Evolutionary conservation across 352 stramenopile genomes (phyloP).

Genomic region (Phytopythium ostracodes): DNA sequence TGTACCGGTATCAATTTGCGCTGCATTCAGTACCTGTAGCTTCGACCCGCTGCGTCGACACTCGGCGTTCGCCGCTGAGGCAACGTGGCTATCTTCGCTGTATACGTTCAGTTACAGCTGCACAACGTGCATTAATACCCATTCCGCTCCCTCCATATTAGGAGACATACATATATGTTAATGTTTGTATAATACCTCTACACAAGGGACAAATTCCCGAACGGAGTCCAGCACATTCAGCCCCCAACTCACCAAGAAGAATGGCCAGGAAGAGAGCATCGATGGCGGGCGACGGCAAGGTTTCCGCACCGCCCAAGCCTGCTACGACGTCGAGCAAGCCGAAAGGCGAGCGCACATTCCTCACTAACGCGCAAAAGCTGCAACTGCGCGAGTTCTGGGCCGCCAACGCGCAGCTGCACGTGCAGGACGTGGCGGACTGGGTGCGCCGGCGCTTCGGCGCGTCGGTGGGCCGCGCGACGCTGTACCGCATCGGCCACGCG

Average conservation of each 20-base stretch:
- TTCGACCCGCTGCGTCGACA: too few relatives aligned
- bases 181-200: not conserved
- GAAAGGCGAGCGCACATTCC: slow-evolving; percentile 23
- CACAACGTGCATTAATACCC: too few relatives aligned
- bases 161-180: not conserved
- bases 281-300: not conserved
- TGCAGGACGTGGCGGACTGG: slow-evolving; percentile 26
- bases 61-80: too few relatives aligned
- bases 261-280: not conserved
- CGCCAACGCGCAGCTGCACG: slow-evolving; percentile 25
- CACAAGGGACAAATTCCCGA: not conserved
- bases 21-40: too few relatives aligned
- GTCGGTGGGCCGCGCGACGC: slow-evolving; percentile 32
- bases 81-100: not conserved
- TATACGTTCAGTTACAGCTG: too few relatives aligned
- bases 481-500: slow-evolving; percentile 42
- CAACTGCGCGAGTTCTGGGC: slow-evolving; percentile 30
- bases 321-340: not conserved
- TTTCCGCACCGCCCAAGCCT: too few relatives aligned
- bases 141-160: not conserved
- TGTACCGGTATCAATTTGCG: too few relatives aligned
- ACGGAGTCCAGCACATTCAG: not conserved
- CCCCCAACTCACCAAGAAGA: not conserved
- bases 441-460: slow-evolving; percentile 28
- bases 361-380: slow-evolving; percentile 40